These are phyloP conservation scores for Rhizopogon salebrosus DNA, from an alignment of 768 basidiomycete genomes.

Conservation along the genomic window DNA sequence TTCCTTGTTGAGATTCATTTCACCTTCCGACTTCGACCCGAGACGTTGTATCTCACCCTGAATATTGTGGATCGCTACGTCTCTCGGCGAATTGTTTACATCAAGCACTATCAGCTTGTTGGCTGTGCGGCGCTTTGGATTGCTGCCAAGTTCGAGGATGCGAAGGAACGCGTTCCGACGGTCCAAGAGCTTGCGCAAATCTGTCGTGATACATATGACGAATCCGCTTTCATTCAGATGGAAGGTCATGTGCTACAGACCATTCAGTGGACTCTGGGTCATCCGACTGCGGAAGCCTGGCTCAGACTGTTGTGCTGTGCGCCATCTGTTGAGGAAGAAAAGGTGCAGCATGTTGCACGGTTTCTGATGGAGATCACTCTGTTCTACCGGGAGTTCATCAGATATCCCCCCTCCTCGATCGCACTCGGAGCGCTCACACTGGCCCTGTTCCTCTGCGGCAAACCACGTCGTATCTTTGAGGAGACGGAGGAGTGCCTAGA, in stretches of 20 bases:
- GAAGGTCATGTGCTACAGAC: constrained; percentile 95
- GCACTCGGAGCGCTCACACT: constrained; percentile 87
- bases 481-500: constrained; percentile 82
- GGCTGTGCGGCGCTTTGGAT: constrained; percentile 99
- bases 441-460: constrained; percentile 83
- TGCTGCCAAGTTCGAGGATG: constrained; percentile 98
- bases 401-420: constrained; percentile 78
- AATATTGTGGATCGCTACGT: constrained; percentile 99
- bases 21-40: constrained; percentile 94
- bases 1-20: constrained; percentile 99
- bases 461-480: constrained; percentile 71
- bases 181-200: constrained; percentile 92
- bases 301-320: constrained; percentile 78
- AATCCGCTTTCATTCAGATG: constrained; percentile 98
- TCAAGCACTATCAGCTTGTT: constrained; percentile 98
- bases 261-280: constrained; percentile 94
- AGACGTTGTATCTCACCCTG: constrained; percentile 96
- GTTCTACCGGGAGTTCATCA: constrained; percentile 94
- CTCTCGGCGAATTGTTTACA: constrained; percentile 96
- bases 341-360: constrained; percentile 91
- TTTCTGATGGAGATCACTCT: constrained; percentile 99
- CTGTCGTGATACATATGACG: constrained; percentile 95
- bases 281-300: constrained; percentile 98
- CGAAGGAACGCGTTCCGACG: constrained; percentile 96
- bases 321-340: constrained; percentile 73